Evolutionary conservation across 441 rosid species (phyloP).

Genomic region (Erodium texanum): DNA sequence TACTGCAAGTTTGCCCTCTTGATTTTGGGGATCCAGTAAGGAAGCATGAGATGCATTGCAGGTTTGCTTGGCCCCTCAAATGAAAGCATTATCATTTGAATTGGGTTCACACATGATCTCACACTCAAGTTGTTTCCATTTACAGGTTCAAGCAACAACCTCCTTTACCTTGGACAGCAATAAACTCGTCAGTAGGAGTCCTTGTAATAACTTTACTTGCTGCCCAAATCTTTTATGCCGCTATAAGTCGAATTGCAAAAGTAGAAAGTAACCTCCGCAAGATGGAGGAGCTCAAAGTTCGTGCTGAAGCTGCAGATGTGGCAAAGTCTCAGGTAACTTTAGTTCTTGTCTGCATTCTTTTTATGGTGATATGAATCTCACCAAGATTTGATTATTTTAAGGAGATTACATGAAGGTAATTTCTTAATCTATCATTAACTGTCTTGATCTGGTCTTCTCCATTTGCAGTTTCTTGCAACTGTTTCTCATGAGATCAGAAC

Average conservation of each 20-base stretch:
- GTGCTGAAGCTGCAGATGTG: slow-evolving; percentile 96
- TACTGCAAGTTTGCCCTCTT: slow-evolving; percentile 48
- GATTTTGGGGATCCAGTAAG: slow-evolving; percentile 92
- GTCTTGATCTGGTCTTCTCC: slow-evolving; percentile 4
- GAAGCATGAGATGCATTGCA: slow-evolving; percentile 95
- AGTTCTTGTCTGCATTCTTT: background rate
- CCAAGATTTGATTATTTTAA: too few relatives aligned
- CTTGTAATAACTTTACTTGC: slow-evolving; percentile 66
- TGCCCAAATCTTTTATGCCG: slow-evolving; percentile 67
- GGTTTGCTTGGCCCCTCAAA: slow-evolving; percentile 34
- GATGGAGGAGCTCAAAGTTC: slow-evolving; percentile 78
- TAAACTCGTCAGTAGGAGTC: slow-evolving; percentile 49
- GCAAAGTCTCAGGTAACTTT: slow-evolving; percentile 86
- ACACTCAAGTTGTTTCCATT: slow-evolving; percentile 13
- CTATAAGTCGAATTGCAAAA: slow-evolving; percentile 59
- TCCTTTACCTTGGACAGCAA: slow-evolving; percentile 71
- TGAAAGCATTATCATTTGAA: slow-evolving; percentile 8
- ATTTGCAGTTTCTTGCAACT: slow-evolving; percentile 86
- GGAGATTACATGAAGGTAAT: background rate
- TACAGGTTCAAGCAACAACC: slow-evolving; percentile 75
- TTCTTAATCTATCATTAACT: background rate
- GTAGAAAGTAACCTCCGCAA: slow-evolving; percentile 63
- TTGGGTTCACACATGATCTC: slow-evolving; percentile 17
- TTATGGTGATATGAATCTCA: slow-evolving; percentile 9
- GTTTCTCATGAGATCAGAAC: slow-evolving; percentile 98